A percentile compares a stretch with the other conserved stretches of the same genome.
These are phyloP conservation scores for Salvia miltiorrhiza DNA, from an alignment of 257 asterid species.

Conservation along the genomic window DNA sequence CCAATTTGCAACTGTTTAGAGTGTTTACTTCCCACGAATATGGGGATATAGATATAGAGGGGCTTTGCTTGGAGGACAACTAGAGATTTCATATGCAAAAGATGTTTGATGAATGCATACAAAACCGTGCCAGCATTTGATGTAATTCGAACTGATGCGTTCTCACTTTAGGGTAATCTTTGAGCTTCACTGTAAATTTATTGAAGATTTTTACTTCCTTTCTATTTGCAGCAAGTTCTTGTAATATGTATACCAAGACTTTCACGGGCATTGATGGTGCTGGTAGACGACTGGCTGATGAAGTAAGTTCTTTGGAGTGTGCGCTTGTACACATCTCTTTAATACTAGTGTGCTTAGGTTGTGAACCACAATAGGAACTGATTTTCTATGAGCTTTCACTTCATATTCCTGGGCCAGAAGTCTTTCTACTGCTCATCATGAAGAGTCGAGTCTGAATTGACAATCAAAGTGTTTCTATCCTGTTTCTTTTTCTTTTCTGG, in stretches of 20 bases:
- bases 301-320: constrained; percentile 51
- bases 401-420: background rate
- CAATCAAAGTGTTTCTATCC: background rate
- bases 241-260: constrained; percentile 77
- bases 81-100: background rate
- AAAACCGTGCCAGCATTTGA: background rate
- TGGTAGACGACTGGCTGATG: constrained; percentile 90
- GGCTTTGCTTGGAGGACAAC: background rate
- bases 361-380: background rate
- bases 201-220: constrained; percentile 22
- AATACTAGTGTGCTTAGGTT: constrained; percentile 2
- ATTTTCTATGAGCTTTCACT: constrained; percentile 4
- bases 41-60: background rate
- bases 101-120: background rate
- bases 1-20: background rate
- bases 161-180: background rate
- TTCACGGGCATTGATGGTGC: constrained; percentile 89
- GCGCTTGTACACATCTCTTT: background rate
- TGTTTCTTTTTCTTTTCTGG: no score
- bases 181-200: background rate
- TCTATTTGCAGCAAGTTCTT: constrained; percentile 73
- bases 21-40: background rate
- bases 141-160: background rate
- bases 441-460: background rate
- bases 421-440: constrained; percentile 1